Conservation (phyloP, 2,329 filamentous ascomycete species). For the Phyllosticta citribraziliensis region DNA sequence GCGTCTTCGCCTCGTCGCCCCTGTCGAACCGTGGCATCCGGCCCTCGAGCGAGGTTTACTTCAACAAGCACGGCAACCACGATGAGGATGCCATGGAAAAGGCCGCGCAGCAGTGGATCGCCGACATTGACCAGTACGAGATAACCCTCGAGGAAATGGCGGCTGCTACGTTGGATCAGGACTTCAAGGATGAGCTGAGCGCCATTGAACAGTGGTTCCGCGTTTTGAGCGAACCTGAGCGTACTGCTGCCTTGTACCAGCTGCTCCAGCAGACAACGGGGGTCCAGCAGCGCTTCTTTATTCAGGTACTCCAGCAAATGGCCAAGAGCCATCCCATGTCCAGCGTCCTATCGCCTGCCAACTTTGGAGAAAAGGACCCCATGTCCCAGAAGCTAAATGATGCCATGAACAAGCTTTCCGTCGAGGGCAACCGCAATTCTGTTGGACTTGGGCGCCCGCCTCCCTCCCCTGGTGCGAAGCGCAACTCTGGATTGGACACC, state of each 20-base stretch:
- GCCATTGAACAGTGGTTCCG: constrained; percentile 99
- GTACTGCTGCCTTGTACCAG: constrained; percentile 90
- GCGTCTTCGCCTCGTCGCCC: constrained; percentile 59
- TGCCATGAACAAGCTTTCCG: constrained; percentile 90
- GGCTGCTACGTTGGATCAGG: constrained; percentile 93
- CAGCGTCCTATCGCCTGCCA: constrained; percentile 83
- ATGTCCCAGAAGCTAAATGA: constrained; percentile 95
- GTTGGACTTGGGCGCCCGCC: constrained; percentile 62
- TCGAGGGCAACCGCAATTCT: constrained; percentile 79
- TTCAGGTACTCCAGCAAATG: constrained; percentile 98
- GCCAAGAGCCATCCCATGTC: constrained; percentile 97
- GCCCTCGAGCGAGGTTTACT: constrained; percentile 87
- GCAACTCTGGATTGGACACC: constrained; percentile 87
- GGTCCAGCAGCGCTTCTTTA: constrained; percentile 98
- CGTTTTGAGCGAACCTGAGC: constrained; percentile 90
- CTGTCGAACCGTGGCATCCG: constrained; percentile 71
- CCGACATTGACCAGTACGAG: constrained; percentile 97
- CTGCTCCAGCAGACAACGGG: constrained; percentile 96
- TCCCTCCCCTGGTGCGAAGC: constrained; percentile 68
- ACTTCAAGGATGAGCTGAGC: constrained; percentile 98
- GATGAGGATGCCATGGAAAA: constrained; percentile 69
- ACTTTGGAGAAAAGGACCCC: constrained; percentile 90
- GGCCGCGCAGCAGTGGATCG: constrained; percentile 95
- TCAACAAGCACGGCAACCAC: constrained; percentile 70
- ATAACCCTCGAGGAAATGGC: constrained; percentile 99